Evolutionary conservation across 805 yeast species (phyloP), one percentile per base, ranked within the genome.

Genomic region (Starmerella davenportii): DNA sequence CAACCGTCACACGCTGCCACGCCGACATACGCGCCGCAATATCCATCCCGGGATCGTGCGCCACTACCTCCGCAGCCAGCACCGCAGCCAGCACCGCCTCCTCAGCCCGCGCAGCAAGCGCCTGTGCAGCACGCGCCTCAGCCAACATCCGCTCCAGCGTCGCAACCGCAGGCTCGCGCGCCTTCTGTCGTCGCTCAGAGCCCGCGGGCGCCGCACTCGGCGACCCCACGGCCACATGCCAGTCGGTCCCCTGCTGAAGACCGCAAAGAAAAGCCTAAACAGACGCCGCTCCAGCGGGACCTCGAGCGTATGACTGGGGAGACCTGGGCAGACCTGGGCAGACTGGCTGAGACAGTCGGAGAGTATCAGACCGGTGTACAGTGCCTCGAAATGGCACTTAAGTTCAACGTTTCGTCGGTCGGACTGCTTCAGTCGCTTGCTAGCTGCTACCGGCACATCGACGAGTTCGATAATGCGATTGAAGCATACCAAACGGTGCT

Each of bases 401-500:
- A 85, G 52, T 82, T 79, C 57, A 72, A 79, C 30, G 95, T 93
- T 27, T 76, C 79, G 58, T 77, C 82, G 43, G 75, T 92, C 2
- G 81, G 79, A 40, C 87, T 90, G 2, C 64, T 87, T 43, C 78
- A 85, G 35, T 77, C 82, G 38, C 61, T 87, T 44, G 96, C 95
- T 36, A 82, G 81, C 56, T 68, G 84, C 23, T 87, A 82, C 59
- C 72, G 95, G 39, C 74, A 85, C 16, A 67, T 85, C 44, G 95
- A 87, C 56, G 79, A 80, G 57, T 90, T 84, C 52, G 79, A 81
- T 48, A 81, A 82, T 56, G 96, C 96, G 14, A 92, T 94, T 13
- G 96, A 90, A 56, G 69, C 82, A 45, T 87, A 82, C 60, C 92
- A 87, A 58, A 70, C 82, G 49, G 92, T 94, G 4, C 61, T 90